phyloP scores from a whole-genome alignment of 495 filamentous ascomycete species.

The Cryomyces minteri region DNA sequence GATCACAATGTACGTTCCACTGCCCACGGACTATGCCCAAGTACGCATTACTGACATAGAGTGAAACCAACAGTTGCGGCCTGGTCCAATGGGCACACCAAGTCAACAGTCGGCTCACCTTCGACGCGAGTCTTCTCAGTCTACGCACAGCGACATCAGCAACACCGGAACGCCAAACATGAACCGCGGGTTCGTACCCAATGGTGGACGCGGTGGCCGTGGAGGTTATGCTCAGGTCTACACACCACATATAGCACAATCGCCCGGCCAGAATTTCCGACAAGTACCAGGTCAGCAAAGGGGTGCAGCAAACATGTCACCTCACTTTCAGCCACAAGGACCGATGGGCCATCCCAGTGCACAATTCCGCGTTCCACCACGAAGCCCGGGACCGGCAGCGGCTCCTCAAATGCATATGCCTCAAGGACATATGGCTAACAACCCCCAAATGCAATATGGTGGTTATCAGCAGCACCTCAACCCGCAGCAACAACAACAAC shows the following conservation, averaged over 20 bases:
- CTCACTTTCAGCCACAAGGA: constrained; percentile 33
- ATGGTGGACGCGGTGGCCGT: constrained; percentile 43
- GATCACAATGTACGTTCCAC: constrained; percentile 40
- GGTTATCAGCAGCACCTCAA: constrained; percentile 38
- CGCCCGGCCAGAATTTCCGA: constrained; percentile 41
- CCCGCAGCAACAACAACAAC: constrained; percentile 31
- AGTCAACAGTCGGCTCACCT: constrained; percentile 50
- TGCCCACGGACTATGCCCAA: not conserved
- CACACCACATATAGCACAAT: constrained; percentile 46
- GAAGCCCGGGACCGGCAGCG: not conserved
- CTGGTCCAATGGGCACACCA: constrained; percentile 31
- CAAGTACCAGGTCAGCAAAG: constrained; percentile 43
- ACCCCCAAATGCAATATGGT: constrained; percentile 25
- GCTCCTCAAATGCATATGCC: constrained; percentile 43
- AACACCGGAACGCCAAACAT: constrained; percentile 30
- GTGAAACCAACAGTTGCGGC: constrained; percentile 31
- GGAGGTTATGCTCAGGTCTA: constrained; percentile 27
- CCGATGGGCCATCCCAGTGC: no score
- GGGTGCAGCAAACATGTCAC: constrained; percentile 39
- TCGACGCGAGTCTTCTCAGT: constrained; percentile 68
- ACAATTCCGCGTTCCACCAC: no score
- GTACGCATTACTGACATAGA: constrained; percentile 19
- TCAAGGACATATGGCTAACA: constrained; percentile 18
- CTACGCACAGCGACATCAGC: constrained; percentile 57
- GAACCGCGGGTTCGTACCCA: constrained; percentile 18